Evolutionary conservation across 257 asterid genomes (phyloP).

Genomic region (Plantago elongata): DNA sequence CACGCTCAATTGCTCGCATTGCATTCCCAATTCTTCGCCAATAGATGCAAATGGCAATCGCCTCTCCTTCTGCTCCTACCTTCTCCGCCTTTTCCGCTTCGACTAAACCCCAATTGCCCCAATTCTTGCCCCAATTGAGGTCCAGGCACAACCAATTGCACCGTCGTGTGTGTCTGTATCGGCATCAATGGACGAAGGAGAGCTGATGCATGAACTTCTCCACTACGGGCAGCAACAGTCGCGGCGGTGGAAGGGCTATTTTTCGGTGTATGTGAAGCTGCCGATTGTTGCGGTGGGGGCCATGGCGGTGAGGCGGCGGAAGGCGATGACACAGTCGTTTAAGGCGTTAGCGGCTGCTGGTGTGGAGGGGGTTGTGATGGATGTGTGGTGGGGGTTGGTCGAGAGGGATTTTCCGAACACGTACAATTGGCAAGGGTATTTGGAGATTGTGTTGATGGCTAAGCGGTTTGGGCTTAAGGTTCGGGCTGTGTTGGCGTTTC

Average conservation of each 20-base stretch:
- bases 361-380: slow-evolving; percentile 89
- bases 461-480: slow-evolving; percentile 56
- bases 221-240: slow-evolving; percentile 26
- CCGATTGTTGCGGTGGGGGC: slow-evolving; percentile 51
- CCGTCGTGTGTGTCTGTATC: slow-evolving; percentile 29
- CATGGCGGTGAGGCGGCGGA: slow-evolving; percentile 50
- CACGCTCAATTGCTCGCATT: no score
- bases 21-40: slow-evolving; percentile 16
- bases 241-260: slow-evolving; percentile 38
- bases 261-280: slow-evolving; percentile 62
- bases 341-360: slow-evolving; percentile 68
- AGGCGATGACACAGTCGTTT: slow-evolving; percentile 55
- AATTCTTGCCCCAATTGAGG: slow-evolving; percentile 18
- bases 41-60: slow-evolving; percentile 50
- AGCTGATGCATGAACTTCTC: slow-evolving; percentile 50
- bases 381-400: slow-evolving; percentile 93
- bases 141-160: slow-evolving; percentile 12
- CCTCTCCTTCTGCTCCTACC: slow-evolving; percentile 59
- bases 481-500: slow-evolving; percentile 79
- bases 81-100: slow-evolving; percentile 27
- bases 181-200: slow-evolving; percentile 50
- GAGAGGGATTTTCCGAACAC: slow-evolving; percentile 56
- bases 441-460: slow-evolving; percentile 65
- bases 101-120: slow-evolving; percentile 26
- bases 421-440: slow-evolving; percentile 66